Evolutionary conservation across 768 basidiomycete species (phyloP), one percentile per base, ranked within the genome.

Genomic region (Mycena filopes): DNA sequence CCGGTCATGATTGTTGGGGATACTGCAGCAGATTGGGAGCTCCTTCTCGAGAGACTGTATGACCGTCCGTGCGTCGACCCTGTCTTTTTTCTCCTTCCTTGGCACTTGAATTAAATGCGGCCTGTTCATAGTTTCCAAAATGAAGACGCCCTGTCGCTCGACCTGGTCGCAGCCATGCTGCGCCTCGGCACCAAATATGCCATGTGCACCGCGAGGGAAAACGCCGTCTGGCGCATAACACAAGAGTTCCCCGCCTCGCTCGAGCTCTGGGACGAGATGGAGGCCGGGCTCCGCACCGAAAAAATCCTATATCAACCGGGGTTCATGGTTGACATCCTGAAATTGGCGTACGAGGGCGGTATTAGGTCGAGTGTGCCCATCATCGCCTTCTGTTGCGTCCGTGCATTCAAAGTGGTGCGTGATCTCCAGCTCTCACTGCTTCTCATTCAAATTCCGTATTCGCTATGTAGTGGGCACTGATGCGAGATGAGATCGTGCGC

Each of bases 141-240:
- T 7, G 20, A 33, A 47, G 33, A 38, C 7, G 6, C 28, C 15
- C 15, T 51, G 25, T 41, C 61, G 9, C 48, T 67, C 20, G 60
- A 23, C 31, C 28, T 53, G 18, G 36, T 67, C 11, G 41, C 54
- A 15, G 21, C 55, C 4, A 55, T 56, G 48, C 50, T 67, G 21
- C 43, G 55, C 21, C 42, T 67, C 15, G 66, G 60, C 28, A n/a
- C 15, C 7, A 67, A 63, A 40, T 67, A 67, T 28, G 50, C 58
- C 8, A 63, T 63, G 10, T 6, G n/a, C 29, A 25, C 12, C 3
- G 38, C 55, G 29, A 29, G 47, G 25, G 29, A 36, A 20, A 41
- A 67, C 23, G 66, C 66, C 1, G 31, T 63, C n/a, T 16, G 3
- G 29, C 42, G 29, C 23, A 41, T 67, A 18, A 40, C 40, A n/a